phyloP scores from a whole-genome alignment of 495 filamentous ascomycete genomes.

The Penicillium antarcticum region DNA sequence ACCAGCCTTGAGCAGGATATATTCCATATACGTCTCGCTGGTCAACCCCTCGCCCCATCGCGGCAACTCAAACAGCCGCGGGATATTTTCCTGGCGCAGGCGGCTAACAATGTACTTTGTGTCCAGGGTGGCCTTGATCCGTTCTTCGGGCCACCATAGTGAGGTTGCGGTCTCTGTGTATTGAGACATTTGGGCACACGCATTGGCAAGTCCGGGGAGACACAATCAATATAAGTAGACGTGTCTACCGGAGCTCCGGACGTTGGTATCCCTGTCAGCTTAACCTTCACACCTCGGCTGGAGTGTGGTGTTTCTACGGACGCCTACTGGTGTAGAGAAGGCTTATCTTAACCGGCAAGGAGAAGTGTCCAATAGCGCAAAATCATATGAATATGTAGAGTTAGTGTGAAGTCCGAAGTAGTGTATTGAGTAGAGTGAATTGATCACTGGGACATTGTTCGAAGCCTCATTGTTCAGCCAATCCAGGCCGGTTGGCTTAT shows the following conservation, averaged over 20 bases:
- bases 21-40: constrained; percentile 87
- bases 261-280: neutral
- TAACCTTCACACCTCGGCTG: neutral
- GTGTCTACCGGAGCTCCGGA: neutral
- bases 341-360: constrained; percentile 37
- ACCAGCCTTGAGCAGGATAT: constrained; percentile 77
- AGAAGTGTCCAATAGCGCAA: constrained; percentile 18
- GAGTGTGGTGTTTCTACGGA: no score
- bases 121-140: constrained; percentile 70
- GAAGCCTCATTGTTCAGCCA: constrained; percentile 1
- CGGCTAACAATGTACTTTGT: constrained; percentile 65
- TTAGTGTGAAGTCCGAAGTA: no score
- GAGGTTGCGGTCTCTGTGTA: constrained; percentile 18
- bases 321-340: constrained; percentile 15
- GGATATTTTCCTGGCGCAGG: constrained; percentile 60
- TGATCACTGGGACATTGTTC: neutral
- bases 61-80: constrained; percentile 64
- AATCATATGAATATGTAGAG: neutral
- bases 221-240: neutral
- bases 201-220: neutral
- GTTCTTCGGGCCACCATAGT: constrained; percentile 80
- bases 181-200: constrained; percentile 27
- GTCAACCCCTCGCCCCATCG: constrained; percentile 87
- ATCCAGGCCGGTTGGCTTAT: constrained; percentile 19
- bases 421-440: neutral